Base-by-base conservation (phyloP, 148 eudicot species). In the Pharnaceum exiguum region DNA sequence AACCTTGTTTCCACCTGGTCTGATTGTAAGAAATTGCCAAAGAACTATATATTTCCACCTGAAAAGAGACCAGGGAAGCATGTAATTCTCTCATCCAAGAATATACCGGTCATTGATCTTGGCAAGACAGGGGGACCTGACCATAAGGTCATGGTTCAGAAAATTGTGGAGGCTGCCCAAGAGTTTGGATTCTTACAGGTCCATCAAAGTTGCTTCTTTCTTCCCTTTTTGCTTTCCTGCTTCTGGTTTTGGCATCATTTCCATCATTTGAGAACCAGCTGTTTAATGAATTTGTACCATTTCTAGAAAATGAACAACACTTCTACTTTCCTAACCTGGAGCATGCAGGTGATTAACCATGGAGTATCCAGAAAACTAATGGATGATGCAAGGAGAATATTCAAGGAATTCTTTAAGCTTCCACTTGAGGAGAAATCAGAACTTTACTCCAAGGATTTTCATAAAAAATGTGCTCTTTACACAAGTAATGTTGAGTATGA, bases 401-500 rank as follows among this genome's bases (percentile, higher is more conserved):
- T 66, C 58, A 60, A 78, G 55, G 89, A 86, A 21, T 78, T 80
- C 58, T 83, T 80, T 29, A 59, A 51, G 25, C 54, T 66, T 62
- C 84, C 75, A 50, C 46, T 28, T 10, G 65, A 70, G 62, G 88
- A 78, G 19, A 76, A 69, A 60, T 38, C 67, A 17, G 39, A 37
- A 9, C 38, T 65, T 2, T 79, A 48, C 36, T 71, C 81, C 9
- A 51, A 40, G 12, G 67, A 58, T 0, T 25, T 59, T 17, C 59
- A 55, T 27, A 35, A 43, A 58, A 70, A 51, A 7, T 76, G 75
- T 69, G 61, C 70, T 61, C 64, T 72, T 13, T 67, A 53, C 57
- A 60, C 85, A 1, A 83, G 89, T 59, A 71, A 61, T 55, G 54
- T 61, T 3, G 66, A 65, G 46, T 71, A 12, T 62, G 78, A 57